A percentile compares a stretch with the other conserved stretches of the same genome.
phyloP scores from a whole-genome alignment of 139 green algal genomes.

The Chlorella ohadii region DNA sequence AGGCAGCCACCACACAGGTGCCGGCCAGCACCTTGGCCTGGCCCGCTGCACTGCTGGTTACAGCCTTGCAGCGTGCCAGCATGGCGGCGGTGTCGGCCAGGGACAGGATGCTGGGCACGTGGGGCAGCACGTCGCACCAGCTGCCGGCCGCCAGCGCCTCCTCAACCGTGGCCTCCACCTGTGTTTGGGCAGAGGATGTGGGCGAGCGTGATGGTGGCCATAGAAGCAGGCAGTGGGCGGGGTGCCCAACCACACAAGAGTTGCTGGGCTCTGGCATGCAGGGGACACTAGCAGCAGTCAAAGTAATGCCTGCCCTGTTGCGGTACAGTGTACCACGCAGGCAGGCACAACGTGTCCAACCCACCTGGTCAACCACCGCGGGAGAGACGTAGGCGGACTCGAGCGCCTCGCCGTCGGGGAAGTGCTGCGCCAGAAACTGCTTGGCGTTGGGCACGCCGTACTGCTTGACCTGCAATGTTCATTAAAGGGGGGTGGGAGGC shows the following conservation, averaged over 20 bases:
- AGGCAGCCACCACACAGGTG: conserved; percentile 56
- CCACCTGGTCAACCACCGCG: conserved; percentile 62
- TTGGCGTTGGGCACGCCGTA: conserved; percentile 58
- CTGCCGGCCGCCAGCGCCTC: conserved; percentile 36
- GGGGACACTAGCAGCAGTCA: no score
- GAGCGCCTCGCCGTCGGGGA: conserved; percentile 73
- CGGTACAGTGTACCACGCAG: no score
- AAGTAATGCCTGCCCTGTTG: no score
- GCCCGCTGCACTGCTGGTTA: background rate
- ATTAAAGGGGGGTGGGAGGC: background rate
- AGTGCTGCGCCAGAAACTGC: conserved; percentile 62
- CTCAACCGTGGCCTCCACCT: conserved; percentile 41
- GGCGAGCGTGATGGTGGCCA: background rate
- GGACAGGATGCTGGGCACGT: conserved; percentile 59
- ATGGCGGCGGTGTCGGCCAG: conserved; percentile 53
- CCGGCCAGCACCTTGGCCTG: conserved; percentile 43
- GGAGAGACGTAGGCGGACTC: conserved; percentile 69
- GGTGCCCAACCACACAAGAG: no score
- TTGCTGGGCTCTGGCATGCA: no score
- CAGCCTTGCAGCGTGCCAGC: conserved; percentile 40
- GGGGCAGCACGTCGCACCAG: conserved; percentile 54
- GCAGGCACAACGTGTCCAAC: no score
- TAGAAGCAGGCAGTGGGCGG: no score
- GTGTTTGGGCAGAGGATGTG: background rate
- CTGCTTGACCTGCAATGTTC: conserved; percentile 41